Evolutionary conservation across 495 filamentous ascomycete species (phyloP).

Genomic region (Trichoderma asperelloides): DNA sequence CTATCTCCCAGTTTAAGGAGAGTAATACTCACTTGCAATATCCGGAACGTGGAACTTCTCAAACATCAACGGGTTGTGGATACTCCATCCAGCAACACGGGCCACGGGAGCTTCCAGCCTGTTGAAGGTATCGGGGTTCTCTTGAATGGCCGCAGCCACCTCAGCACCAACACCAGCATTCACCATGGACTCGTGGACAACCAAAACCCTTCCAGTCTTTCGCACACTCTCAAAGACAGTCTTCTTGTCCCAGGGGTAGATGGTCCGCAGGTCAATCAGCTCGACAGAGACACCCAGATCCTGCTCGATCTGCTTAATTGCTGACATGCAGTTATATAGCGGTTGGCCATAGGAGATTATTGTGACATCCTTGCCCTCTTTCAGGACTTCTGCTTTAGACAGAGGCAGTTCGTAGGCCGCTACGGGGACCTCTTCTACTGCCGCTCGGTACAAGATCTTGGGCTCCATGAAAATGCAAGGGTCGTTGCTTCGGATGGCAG

Average conservation of each 20-base stretch:
- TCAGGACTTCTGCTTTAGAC: slow-evolving; percentile 80
- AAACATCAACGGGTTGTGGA: slow-evolving; percentile 71
- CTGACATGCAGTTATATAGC: slow-evolving; percentile 75
- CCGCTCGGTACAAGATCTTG: slow-evolving; percentile 89
- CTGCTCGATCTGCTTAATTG: slow-evolving; percentile 72
- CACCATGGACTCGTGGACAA: slow-evolving; percentile 94
- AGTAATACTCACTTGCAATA: slow-evolving; percentile 65
- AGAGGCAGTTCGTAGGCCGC: slow-evolving; percentile 76
- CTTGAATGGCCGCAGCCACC: slow-evolving; percentile 86
- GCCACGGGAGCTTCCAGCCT: slow-evolving; percentile 86
- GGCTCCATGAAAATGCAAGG: slow-evolving; percentile 96
- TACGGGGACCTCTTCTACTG: slow-evolving; percentile 87
- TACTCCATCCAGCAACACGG: slow-evolving; percentile 86
- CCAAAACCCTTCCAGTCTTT: slow-evolving; percentile 83
- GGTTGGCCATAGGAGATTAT: slow-evolving; percentile 89
- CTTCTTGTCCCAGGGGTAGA: slow-evolving; percentile 92
- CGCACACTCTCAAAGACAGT: slow-evolving; percentile 74
- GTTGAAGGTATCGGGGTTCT: slow-evolving; percentile 68
- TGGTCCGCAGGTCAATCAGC: slow-evolving; percentile 82
- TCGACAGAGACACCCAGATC: slow-evolving; percentile 73
- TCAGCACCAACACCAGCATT: slow-evolving; percentile 93
- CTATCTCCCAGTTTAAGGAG: background rate
- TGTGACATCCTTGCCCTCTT: slow-evolving; percentile 75
- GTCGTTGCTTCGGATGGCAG: slow-evolving; percentile 76
- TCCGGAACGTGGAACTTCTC: slow-evolving; percentile 88